A percentile compares a stretch with the other conserved stretches of the same genome.
Conservation (phyloP, 2,329 filamentous ascomycete genomes). For the Botrytis aclada region DNA sequence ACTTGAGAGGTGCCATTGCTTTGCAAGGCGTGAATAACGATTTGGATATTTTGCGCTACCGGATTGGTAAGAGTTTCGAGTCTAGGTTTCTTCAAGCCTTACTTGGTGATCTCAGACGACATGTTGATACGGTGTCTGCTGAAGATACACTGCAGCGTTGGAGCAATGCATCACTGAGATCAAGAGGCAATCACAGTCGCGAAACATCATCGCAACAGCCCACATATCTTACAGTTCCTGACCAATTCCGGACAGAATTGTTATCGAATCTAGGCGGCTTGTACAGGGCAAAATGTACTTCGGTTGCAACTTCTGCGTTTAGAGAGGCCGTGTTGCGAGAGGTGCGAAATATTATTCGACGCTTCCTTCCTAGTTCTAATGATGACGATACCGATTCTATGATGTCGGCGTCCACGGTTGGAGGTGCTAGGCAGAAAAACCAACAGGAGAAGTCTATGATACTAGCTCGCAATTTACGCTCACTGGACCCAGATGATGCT, state of each 20-base stretch:
- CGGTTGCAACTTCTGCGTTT: conserved; percentile 77
- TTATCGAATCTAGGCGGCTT: conserved; percentile 71
- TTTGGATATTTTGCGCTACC: conserved; percentile 69
- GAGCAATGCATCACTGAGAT: conserved; percentile 72
- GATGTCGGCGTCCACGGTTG: conserved; percentile 76
- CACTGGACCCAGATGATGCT: conserved; percentile 78
- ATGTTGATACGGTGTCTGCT: conserved; percentile 69
- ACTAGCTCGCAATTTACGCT: conserved; percentile 81
- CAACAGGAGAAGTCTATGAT: conserved; percentile 89
- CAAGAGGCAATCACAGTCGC: conserved; percentile 60
- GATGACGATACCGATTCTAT: conserved; percentile 93
- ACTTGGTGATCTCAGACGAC: conserved; percentile 74
- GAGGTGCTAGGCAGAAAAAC: conserved; percentile 63
- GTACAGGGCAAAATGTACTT: conserved; percentile 76
- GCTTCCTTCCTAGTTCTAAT: conserved; percentile 83
- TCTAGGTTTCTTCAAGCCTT: conserved; percentile 73
- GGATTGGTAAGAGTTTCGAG: conserved; percentile 86
- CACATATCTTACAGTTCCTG: conserved; percentile 71
- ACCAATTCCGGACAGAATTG: conserved; percentile 67
- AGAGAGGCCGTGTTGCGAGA: conserved; percentile 81
- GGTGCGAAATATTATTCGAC: conserved; percentile 78
- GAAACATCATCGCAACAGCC: conserved; percentile 65
- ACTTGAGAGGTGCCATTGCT: conserved; percentile 74
- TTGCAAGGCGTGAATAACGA: conserved; percentile 78
- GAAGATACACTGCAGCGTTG: conserved; percentile 79